Evolutionary conservation across 2,329 filamentous ascomycete genomes (phyloP).

Genomic region (Penicillium expansum): DNA sequence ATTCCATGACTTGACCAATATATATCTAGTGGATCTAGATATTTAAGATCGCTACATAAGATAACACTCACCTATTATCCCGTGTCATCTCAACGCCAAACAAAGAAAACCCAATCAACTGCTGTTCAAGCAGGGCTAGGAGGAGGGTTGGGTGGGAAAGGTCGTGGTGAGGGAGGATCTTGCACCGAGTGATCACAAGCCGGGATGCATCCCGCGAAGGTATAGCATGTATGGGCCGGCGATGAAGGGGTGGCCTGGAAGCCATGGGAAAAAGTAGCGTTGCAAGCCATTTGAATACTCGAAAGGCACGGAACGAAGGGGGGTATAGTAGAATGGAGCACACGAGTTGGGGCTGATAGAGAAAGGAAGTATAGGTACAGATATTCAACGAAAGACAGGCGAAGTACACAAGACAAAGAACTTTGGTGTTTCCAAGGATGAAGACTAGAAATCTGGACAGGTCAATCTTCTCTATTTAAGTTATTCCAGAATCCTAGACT

Average conservation of each 20-base stretch:
- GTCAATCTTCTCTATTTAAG: conserved; percentile 20
- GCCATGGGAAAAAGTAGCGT: not conserved
- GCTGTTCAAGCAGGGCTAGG: conserved; percentile 37
- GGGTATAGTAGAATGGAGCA: not conserved
- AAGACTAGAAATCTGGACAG: not conserved
- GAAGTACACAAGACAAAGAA: not conserved
- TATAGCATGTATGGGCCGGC: not conserved
- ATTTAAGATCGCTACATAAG: too few relatives aligned
- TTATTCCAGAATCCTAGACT: conserved; percentile 2
- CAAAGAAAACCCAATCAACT: not conserved
- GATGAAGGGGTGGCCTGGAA: not conserved
- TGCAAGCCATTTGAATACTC: conserved; percentile 6
- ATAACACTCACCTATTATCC: conserved; percentile 13
- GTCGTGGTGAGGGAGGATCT: conserved; percentile 28
- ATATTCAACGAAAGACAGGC: not conserved
- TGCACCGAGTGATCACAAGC: conserved; percentile 24
- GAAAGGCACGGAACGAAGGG: not conserved
- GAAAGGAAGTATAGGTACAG: not conserved
- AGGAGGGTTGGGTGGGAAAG: conserved; percentile 41
- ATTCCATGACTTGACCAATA: not conserved
- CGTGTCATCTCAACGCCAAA: conserved; percentile 16
- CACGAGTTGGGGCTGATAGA: not conserved
- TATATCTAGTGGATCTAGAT: not conserved
- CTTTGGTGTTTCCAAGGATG: not conserved
- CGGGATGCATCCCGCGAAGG: conserved; percentile 2